Conservation (phyloP, 1,284 basidiomycete species). For the Kwoniella shivajii region DNA sequence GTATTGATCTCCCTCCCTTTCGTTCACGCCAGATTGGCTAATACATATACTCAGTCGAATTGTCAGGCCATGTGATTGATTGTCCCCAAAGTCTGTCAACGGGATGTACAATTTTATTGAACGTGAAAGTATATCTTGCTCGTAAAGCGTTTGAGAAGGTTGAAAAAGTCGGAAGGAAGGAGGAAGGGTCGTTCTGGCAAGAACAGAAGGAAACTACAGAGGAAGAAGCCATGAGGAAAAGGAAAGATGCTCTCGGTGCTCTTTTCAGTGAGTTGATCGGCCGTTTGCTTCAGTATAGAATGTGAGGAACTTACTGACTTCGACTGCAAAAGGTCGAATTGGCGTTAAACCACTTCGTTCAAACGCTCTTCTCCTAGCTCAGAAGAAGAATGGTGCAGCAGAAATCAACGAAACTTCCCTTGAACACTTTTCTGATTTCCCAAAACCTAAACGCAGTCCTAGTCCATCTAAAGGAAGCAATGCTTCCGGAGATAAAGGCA, state of each 20-base stretch:
- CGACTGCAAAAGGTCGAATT: constrained; percentile 44
- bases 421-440: constrained; percentile 32
- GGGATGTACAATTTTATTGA: constrained; percentile 50
- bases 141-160: constrained; percentile 46
- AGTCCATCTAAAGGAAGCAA: constrained; percentile 34
- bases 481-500: constrained; percentile 27
- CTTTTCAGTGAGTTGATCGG: constrained; percentile 49
- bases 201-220: constrained; percentile 52
- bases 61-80: constrained; percentile 50
- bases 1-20: no score
- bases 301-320: neutral
- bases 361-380: constrained; percentile 47
- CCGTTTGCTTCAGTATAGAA: neutral
- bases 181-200: constrained; percentile 48
- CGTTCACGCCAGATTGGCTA: neutral
- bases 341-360: constrained; percentile 49
- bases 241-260: constrained; percentile 49
- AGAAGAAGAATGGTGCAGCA: constrained; percentile 47
- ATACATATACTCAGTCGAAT: constrained; percentile 30
- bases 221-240: constrained; percentile 51
- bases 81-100: constrained; percentile 47
- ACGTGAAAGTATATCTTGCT: constrained; percentile 49
- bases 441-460: constrained; percentile 23
- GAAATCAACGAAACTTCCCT: constrained; percentile 41
- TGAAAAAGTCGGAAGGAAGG: constrained; percentile 35